These are phyloP conservation scores for Kewa caespitosa DNA, from an alignment of 179 eudicot species.

Conservation along the genomic window DNA sequence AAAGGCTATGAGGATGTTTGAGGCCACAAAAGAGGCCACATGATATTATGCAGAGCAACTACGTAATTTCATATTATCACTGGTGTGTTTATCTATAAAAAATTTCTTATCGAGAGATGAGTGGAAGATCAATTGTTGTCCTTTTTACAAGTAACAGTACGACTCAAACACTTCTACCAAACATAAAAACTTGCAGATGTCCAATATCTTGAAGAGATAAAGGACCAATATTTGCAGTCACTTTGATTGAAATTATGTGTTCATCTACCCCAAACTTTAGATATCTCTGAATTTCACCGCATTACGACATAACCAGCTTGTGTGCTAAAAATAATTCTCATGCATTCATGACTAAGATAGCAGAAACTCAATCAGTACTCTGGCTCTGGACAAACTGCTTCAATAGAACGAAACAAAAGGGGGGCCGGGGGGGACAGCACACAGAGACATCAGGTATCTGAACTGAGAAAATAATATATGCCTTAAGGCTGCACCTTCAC, in stretches of 20 bases:
- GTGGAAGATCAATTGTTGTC: background rate
- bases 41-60: background rate
- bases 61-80: too few relatives aligned
- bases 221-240: background rate
- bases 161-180: conserved; percentile 2
- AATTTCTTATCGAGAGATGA: background rate
- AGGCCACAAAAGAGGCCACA: conserved; percentile 1
- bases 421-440: too few relatives aligned
- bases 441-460: background rate
- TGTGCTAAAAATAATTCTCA: background rate
- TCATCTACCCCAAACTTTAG: background rate
- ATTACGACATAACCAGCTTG: background rate
- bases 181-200: background rate
- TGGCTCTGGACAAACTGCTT: background rate
- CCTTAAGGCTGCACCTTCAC: conserved; percentile 50
- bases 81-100: background rate
- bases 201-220: background rate
- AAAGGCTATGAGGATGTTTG: background rate
- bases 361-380: background rate
- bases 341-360: background rate
- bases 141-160: conserved; percentile 9
- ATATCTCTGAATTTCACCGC: background rate
- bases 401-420: background rate
- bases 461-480: background rate
- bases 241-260: background rate